Base-by-base conservation (phyloP, 805 yeast species). In the Saturnispora quitensis region DNA sequence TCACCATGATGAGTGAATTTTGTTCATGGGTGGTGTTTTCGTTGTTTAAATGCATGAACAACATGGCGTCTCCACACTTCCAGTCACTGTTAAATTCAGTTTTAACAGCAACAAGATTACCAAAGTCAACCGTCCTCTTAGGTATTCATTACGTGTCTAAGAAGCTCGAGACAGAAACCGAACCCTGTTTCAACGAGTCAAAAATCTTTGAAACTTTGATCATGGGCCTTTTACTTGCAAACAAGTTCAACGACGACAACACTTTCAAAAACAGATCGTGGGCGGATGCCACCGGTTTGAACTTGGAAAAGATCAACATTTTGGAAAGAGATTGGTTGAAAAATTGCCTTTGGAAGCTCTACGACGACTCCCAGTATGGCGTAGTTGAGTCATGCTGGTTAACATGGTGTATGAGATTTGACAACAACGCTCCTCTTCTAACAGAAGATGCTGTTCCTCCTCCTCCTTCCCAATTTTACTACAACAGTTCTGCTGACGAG, bases 241-340 rank as follows among this genome's bases (percentile, higher is more conserved):
- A 91, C 72, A 91, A 91, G 70, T 88, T 89, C 67, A 89, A 90
- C 65, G 98, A 91, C 69, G 99, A 91, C 71, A 89, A 91, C 70
- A 91, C 97, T 28, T 91, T 91, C 65, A 89, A 96, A 55, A 91
- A 91, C 70, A 83, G 82, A 62, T 88, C 97, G 7, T 91, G 99
- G 99, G 79, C 89, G 42, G 89, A 89, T 55, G 98, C 97, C n/a
- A 86, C 97, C 5, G 95, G 95, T 18, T 75, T 91, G 56, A 68
- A 78, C 6, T 73, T 87, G 46, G 62, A 62, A 2, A 68, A 75
- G 35, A 74, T 91, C 56, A 89, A 90, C 61, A 61, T 64, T 17
- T 70, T 80, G 55, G 99, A 91, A 71, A 77, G 77, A 50, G 72
- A 70, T 44, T 91, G 71, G 71, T 54, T 68, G 13, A 38, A 45